phyloP scores from a whole-genome alignment of 768 basidiomycete species.

The Asterophora lycoperdoides region DNA sequence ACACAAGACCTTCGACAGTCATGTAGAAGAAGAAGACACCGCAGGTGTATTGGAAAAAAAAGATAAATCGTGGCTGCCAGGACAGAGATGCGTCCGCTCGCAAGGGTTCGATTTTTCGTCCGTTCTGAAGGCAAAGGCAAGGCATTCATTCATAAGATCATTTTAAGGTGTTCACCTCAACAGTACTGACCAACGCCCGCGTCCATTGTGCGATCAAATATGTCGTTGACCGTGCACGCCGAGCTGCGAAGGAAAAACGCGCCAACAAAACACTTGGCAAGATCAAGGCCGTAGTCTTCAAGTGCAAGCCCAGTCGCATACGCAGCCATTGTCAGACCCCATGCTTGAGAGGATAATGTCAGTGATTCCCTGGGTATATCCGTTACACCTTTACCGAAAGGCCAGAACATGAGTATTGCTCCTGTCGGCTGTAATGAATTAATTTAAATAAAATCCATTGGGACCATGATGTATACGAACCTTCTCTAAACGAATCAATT shows the following conservation, averaged over 20 bases:
- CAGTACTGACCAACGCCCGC: constrained; percentile 44
- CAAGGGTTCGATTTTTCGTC: constrained; percentile 43
- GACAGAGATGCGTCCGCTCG: constrained; percentile 46
- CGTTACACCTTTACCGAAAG: constrained; percentile 35
- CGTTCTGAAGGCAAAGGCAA: constrained; percentile 32
- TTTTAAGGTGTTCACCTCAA: too few species aligned
- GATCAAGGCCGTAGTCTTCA: constrained; percentile 24
- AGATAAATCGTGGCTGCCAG: constrained; percentile 37
- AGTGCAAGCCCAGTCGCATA: constrained; percentile 30
- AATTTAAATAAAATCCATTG: neutral
- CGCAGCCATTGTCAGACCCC: constrained; percentile 51
- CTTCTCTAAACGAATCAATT: constrained; percentile 50
- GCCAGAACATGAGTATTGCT: constrained; percentile 50
- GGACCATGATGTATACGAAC: constrained; percentile 26
- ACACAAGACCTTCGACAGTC: constrained; percentile 14
- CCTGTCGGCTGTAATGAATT: constrained; percentile 39
- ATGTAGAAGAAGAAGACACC: constrained; percentile 37
- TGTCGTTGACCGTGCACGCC: constrained; percentile 54
- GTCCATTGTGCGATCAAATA: constrained; percentile 49
- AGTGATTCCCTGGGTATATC: neutral
- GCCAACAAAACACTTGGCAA: constrained; percentile 33
- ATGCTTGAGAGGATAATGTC: constrained; percentile 27
- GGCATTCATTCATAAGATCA: neutral
- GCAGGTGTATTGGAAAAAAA: constrained; percentile 35
- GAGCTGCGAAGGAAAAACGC: constrained; percentile 44